These are phyloP conservation scores for Solanum ahanhuiri DNA, from an alignment of 257 asterid genomes.

Conservation along the genomic window DNA sequence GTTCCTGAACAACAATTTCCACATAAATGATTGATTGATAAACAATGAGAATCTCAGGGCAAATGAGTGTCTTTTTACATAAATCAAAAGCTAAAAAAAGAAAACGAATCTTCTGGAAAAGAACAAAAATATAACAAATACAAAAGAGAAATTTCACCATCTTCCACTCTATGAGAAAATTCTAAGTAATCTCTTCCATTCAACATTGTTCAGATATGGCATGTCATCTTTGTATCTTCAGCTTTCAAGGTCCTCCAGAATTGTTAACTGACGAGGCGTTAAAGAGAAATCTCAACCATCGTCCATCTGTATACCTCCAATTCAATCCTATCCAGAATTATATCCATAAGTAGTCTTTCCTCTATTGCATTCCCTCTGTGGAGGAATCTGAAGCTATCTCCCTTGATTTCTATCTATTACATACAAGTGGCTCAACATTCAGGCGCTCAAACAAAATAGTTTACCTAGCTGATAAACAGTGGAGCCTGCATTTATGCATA, in stretches of 20 bases:
- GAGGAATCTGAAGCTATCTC: background rate
- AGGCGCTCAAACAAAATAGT: background rate
- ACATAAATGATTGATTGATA: background rate
- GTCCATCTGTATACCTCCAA: background rate
- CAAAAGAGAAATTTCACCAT: background rate
- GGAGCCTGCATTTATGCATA: background rate
- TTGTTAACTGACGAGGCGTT: background rate
- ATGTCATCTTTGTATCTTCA: background rate
- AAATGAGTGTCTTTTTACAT: background rate
- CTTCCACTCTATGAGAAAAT: background rate
- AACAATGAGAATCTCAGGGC: background rate
- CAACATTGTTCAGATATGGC: background rate
- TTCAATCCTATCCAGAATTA: background rate
- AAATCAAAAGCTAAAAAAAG: background rate
- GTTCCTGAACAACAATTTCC: background rate
- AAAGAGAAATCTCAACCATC: background rate
- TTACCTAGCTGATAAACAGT: background rate
- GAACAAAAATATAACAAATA: background rate
- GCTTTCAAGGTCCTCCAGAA: too few species aligned
- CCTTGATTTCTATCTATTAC: background rate
- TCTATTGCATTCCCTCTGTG: background rate
- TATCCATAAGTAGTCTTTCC: background rate
- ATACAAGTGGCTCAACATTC: background rate
- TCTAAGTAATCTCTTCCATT: background rate
- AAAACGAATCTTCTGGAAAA: background rate